A percentile compares a stretch with the other conserved stretches of the same genome.
These are phyloP conservation scores for Laguncularia racemosa DNA, from an alignment of 345 rosid genomes.

Conservation along the genomic window DNA sequence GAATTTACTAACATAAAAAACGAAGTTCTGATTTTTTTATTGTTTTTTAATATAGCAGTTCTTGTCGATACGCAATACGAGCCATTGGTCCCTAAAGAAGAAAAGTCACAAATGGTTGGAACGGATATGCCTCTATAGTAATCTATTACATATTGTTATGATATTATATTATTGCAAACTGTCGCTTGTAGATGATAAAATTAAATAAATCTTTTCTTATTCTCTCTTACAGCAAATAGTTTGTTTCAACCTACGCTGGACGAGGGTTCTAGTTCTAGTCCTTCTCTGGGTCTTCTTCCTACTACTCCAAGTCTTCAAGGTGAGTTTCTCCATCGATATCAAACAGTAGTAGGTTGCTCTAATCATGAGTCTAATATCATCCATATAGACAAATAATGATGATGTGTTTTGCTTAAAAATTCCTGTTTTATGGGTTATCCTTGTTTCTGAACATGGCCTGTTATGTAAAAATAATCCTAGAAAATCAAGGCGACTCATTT, in stretches of 20 bases:
- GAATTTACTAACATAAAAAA: background rate
- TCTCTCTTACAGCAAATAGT: constrained; percentile 41
- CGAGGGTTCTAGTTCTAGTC: constrained; percentile 35
- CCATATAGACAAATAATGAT: too few relatives aligned
- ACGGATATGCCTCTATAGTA: background rate
- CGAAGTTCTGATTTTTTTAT: background rate
- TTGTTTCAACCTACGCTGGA: constrained; percentile 60
- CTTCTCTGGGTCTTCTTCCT: constrained; percentile 64
- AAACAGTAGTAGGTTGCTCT: too few relatives aligned
- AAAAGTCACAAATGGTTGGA: constrained; percentile 47
- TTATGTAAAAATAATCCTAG: too few relatives aligned
- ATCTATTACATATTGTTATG: too few relatives aligned
- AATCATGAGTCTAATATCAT: too few relatives aligned
- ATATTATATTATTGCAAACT: too few relatives aligned
- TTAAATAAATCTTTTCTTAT: background rate
- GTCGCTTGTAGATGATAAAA: too few relatives aligned
- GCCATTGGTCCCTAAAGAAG: constrained; percentile 56
- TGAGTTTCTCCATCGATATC: constrained; percentile 6
- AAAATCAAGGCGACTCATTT: too few relatives aligned
- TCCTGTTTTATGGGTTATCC: too few relatives aligned
- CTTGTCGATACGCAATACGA: constrained; percentile 57
- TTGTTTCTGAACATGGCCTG: too few relatives aligned
- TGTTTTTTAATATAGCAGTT: constrained; percentile 17
- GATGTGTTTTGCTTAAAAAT: too few relatives aligned
- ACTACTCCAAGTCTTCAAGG: constrained; percentile 63